These are phyloP conservation scores for Eustoma russellianum DNA, from an alignment of 257 asterid genomes.

Conservation along the genomic window DNA sequence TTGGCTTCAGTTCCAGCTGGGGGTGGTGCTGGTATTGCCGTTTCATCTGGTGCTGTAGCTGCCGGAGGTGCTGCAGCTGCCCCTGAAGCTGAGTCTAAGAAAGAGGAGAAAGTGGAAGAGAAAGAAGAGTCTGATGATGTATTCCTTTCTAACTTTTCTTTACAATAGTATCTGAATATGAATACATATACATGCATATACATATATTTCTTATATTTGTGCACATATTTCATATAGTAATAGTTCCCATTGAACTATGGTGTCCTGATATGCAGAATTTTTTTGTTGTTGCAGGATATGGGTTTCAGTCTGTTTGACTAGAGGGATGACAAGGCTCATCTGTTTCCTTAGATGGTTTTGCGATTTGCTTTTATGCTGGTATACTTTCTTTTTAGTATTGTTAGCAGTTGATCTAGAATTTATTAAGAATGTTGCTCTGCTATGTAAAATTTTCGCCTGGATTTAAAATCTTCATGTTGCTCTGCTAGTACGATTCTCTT, in stretches of 20 bases:
- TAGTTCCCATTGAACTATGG: neutral
- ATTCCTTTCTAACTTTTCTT: neutral
- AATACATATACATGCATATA: too few relatives aligned
- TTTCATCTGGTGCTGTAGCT: conserved; percentile 1
- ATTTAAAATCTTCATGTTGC: too few relatives aligned
- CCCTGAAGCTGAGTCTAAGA: conserved; percentile 7
- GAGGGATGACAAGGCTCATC: too few relatives aligned
- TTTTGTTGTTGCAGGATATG: conserved; percentile 9
- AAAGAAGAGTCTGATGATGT: conserved; percentile 14
- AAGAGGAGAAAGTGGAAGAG: conserved; percentile 8
- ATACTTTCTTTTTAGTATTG: too few relatives aligned
- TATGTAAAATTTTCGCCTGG: too few relatives aligned
- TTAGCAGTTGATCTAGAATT: too few relatives aligned
- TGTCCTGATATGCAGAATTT: neutral
- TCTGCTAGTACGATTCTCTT: too few relatives aligned
- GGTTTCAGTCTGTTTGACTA: conserved; percentile 10
- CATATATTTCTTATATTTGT: neutral
- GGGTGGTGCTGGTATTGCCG: conserved; percentile 2
- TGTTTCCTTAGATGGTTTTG: too few relatives aligned
- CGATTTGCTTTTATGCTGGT: too few relatives aligned
- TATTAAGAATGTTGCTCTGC: too few relatives aligned
- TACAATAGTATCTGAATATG: neutral
- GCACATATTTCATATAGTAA: neutral
- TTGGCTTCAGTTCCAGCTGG: conserved; percentile 11
- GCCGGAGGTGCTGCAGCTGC: conserved; percentile 1